Base-by-base conservation (phyloP, 805 yeast species). In the Lachancea kluyveri region DNA sequence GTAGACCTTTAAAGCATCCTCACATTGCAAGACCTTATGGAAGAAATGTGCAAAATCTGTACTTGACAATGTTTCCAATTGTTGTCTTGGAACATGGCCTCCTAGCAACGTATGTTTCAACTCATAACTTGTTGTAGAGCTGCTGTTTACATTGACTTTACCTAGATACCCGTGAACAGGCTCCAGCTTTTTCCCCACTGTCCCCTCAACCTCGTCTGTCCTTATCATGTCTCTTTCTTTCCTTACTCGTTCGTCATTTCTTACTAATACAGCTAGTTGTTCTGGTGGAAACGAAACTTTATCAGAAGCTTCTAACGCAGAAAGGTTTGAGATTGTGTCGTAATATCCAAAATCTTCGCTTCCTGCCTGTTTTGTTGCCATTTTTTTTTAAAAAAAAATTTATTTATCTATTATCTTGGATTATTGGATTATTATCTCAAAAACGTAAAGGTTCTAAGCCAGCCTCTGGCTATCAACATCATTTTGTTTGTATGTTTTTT, bases 31-130 rank as follows among this genome's bases (percentile, higher is more conserved):
- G 11, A 28, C 17, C 20, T 45, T 52, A 24, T 53, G 53, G 36
- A 56, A 56, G 30, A 48, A 51, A 13, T 51, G 52, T 5, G 59
- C 57, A 42, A 56, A 56, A 31, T 56, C 59, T 19, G 48, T 43
- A 31, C 59, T 48, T 0, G 59, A 53, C 5, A 56, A 35, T 2
- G 57, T 42, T 26, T 56, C 61, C 25, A 56, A 24, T 33, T 54
- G 57, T 16, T 43, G 39, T 28, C 39, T 42, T 13, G 61, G 61
- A 7, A 56, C 59, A 29, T 52, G 54, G 6, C 57, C 57, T 15
- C 61, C 61, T 8, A 56, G 39, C 21, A 56, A 28, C 9, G 52
- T 46, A 29, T 56, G 61, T 8, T 47, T 36, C n/a, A 53, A 31
- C 23, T 54, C 55, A 28, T 48, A 47, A 11, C 38, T 39, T 9